Conservation (phyloP, 768 basidiomycete species). For the Xanthoconium purpureum region DNA sequence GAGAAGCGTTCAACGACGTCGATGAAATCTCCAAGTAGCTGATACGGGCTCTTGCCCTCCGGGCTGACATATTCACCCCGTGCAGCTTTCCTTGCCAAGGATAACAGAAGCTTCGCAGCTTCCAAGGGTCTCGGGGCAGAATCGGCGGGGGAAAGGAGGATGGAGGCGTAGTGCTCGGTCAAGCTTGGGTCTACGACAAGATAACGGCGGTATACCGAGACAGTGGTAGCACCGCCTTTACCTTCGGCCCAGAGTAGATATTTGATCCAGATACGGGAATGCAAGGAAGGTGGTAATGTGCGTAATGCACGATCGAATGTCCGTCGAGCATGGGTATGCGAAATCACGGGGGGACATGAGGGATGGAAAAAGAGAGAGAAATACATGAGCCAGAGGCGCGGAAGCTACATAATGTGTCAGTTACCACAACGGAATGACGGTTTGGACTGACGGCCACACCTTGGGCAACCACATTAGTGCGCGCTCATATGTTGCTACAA, state of each 20-base stretch:
- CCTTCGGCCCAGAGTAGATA: conserved; percentile 91
- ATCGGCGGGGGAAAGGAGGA: conserved; percentile 59
- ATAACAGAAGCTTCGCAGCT: conserved; percentile 87
- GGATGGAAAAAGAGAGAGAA: conserved; percentile 88
- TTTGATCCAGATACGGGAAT: conserved; percentile 87
- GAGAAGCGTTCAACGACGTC: conserved; percentile 87
- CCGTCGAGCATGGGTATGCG: conserved; percentile 86
- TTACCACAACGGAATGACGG: neutral
- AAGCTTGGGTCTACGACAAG: conserved; percentile 76
- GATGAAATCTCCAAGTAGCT: conserved; percentile 88
- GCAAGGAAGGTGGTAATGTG: conserved; percentile 89
- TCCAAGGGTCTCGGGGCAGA: conserved; percentile 79
- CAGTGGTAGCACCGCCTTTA: conserved; percentile 74
- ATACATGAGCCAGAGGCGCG: conserved; percentile 93
- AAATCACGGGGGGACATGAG: conserved; percentile 76
- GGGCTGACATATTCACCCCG: conserved; percentile 81
- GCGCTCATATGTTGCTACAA: conserved; percentile 87
- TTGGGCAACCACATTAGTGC: conserved; percentile 93
- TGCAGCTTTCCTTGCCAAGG: conserved; percentile 78
- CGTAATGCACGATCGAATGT: conserved; percentile 94
- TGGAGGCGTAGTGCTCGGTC: conserved; percentile 72
- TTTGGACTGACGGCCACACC: conserved; percentile 41
- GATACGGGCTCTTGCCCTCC: conserved; percentile 94
- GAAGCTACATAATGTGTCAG: conserved; percentile 54
- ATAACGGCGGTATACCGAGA: conserved; percentile 85